Evolutionary conservation across 768 basidiomycete species (phyloP).

Genomic region (Tulasnella sp.): DNA sequence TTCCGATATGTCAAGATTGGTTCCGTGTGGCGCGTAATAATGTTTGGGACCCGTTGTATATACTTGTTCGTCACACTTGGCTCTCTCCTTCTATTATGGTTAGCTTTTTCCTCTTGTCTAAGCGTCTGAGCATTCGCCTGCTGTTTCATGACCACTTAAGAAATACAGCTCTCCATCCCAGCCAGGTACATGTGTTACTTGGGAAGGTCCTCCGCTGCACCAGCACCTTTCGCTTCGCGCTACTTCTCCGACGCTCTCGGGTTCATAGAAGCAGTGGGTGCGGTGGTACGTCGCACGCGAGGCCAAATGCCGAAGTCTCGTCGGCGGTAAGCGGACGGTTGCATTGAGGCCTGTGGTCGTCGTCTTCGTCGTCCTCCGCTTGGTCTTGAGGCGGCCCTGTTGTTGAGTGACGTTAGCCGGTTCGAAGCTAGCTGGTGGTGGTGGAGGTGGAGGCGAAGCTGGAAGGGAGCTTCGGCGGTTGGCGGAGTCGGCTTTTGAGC

Average conservation of each 20-base stretch:
- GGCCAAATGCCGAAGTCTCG: neutral
- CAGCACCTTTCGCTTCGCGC: neutral
- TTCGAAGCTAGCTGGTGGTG: neutral
- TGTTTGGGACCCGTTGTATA: too few species aligned
- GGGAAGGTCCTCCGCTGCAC: neutral
- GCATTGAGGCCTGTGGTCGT: neutral
- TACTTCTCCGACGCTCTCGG: neutral
- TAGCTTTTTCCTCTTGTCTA: too few species aligned
- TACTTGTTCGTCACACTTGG: too few species aligned
- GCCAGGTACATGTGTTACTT: slow-evolving; percentile 21
- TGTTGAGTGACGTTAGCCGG: neutral
- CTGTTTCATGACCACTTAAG: too few species aligned
- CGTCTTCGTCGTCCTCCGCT: neutral
- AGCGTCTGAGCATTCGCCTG: too few species aligned
- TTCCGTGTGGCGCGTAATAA: too few species aligned
- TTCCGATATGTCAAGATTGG: too few species aligned
- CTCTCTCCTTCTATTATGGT: too few species aligned
- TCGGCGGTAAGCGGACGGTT: slow-evolving; percentile 18
- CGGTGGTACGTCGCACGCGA: neutral
- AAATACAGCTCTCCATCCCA: too few species aligned
- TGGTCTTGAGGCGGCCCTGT: neutral
- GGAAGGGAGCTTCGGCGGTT: neutral
- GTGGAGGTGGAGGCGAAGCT: neutral
- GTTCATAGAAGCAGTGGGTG: neutral
- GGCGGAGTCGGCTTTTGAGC: neutral